Evolutionary conservation across 2,329 filamentous ascomycete species (phyloP).

Genomic region (Cryphonectria radicalis): DNA sequence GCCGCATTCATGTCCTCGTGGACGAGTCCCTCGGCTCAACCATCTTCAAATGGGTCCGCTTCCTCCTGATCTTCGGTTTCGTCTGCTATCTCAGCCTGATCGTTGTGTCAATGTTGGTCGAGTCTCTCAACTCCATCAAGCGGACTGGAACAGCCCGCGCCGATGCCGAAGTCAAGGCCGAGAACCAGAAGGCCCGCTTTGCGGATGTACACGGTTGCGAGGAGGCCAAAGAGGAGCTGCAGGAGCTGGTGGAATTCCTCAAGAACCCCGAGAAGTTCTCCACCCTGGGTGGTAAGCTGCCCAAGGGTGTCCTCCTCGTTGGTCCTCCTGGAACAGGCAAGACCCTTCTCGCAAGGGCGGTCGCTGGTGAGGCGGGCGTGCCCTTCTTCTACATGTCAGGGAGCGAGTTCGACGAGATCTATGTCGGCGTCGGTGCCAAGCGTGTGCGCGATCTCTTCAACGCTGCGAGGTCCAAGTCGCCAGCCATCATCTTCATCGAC

Average conservation of each 20-base stretch:
- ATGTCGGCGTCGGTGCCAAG: slow-evolving; percentile 81
- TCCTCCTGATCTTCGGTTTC: slow-evolving; percentile 77
- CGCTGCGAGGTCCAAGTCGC: slow-evolving; percentile 42
- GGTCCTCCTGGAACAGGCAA: slow-evolving; percentile 98
- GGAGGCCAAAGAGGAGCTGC: slow-evolving; percentile 96
- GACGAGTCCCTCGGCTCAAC: slow-evolving; percentile 81
- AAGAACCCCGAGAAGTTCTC: slow-evolving; percentile 93
- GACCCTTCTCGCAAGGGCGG: slow-evolving; percentile 90
- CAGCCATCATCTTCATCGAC: slow-evolving; percentile 79
- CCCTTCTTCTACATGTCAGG: slow-evolving; percentile 99
- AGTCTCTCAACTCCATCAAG: slow-evolving; percentile 78
- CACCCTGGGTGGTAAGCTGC: slow-evolving; percentile 91
- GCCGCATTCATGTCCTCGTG: slow-evolving; percentile 93
- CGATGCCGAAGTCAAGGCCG: slow-evolving; percentile 83
- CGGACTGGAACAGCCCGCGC: slow-evolving; percentile 69
- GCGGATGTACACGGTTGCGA: slow-evolving; percentile 95
- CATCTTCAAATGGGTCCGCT: slow-evolving; percentile 92
- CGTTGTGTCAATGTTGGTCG: slow-evolving; percentile 79
- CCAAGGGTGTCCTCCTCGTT: slow-evolving; percentile 93
- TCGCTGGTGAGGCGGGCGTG: slow-evolving; percentile 94
- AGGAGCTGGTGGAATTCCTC: slow-evolving; percentile 95
- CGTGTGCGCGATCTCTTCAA: slow-evolving; percentile 72
- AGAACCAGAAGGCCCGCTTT: slow-evolving; percentile 91
- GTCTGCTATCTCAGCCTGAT: slow-evolving; percentile 80
- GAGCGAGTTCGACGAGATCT: slow-evolving; percentile 97